Percentiles rank a stretch among this genome's conserved stretches.
Evolutionary conservation across 179 eudicot genomes (phyloP).

Genomic region (Amaranthus tricolor): DNA sequence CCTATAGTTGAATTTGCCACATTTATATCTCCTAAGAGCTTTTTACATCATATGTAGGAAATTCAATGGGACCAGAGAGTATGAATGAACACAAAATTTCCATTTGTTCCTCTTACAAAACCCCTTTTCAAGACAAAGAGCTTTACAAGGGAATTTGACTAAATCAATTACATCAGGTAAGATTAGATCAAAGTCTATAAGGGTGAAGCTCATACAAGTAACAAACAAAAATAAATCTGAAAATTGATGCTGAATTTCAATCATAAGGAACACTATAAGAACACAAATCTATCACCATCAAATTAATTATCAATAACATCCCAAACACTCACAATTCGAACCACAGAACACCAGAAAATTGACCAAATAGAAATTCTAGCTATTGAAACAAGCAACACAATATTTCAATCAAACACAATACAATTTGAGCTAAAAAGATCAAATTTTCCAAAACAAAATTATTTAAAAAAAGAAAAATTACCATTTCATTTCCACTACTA

Average conservation of each 20-base stretch:
- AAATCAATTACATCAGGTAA: conserved; percentile 13
- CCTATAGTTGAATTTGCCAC: no score
- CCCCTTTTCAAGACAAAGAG: background rate
- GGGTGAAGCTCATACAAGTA: conserved; percentile 18
- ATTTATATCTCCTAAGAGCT: background rate
- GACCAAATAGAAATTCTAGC: background rate
- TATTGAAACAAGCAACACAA: background rate
- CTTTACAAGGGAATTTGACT: conserved; percentile 10
- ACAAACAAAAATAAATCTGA: background rate
- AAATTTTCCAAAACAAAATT: background rate
- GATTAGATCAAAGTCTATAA: background rate
- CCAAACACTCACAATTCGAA: background rate
- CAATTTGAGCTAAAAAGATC: background rate
- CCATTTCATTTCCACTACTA: conserved; percentile 54
- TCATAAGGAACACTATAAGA: conserved; percentile 3
- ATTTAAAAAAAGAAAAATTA: conserved; percentile 16
- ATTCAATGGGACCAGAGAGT: background rate
- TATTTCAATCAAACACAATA: background rate
- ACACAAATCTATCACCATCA: conserved; percentile 1
- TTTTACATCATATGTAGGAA: background rate
- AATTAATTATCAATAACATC: conserved; percentile 1
- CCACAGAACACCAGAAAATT: background rate
- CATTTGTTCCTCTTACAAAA: background rate
- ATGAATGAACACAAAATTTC: no score
- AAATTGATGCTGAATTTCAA: background rate